A percentile compares a stretch with the other conserved stretches of the same genome.
These are phyloP conservation scores for Fusarium coicis DNA, from an alignment of 2,329 filamentous ascomycete genomes.

Conservation along the genomic window DNA sequence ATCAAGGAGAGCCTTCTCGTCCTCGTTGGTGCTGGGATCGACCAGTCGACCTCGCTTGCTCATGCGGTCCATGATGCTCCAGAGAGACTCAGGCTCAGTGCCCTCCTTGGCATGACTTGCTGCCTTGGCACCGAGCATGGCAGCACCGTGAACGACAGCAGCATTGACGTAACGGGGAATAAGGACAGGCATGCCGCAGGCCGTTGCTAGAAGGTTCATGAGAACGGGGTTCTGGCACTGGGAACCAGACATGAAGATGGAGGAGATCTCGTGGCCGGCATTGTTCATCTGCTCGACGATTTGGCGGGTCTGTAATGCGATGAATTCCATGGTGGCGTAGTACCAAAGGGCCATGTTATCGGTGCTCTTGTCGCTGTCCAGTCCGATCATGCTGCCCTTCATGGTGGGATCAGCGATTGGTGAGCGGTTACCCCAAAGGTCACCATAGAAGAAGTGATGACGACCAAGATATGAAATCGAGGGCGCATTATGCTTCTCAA, in stretches of 20 bases:
- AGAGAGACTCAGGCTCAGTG: conserved; percentile 83
- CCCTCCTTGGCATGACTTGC: conserved; percentile 78
- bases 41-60: conserved; percentile 92
- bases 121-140: conserved; percentile 98
- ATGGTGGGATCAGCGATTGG: conserved; percentile 93
- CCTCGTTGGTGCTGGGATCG: conserved; percentile 74
- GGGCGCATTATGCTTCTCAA: conserved; percentile 74
- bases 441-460: conserved; percentile 98
- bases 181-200: conserved; percentile 90
- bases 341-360: conserved; percentile 92
- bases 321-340: conserved; percentile 97
- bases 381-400: conserved; percentile 87
- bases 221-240: conserved; percentile 96
- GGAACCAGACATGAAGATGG: conserved; percentile 98
- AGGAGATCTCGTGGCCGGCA: conserved; percentile 85
- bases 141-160: conserved; percentile 96
- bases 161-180: conserved; percentile 95
- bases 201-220: conserved; percentile 90
- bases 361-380: conserved; percentile 86
- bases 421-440: conserved; percentile 95
- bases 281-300: conserved; percentile 96
- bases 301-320: conserved; percentile 94
- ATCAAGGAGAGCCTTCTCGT: conserved; percentile 82
- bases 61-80: conserved; percentile 98
- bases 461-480: conserved; percentile 86